These are phyloP conservation scores for Hibiscus mutabilis DNA, from an alignment of 345 rosid species.

Conservation along the genomic window DNA sequence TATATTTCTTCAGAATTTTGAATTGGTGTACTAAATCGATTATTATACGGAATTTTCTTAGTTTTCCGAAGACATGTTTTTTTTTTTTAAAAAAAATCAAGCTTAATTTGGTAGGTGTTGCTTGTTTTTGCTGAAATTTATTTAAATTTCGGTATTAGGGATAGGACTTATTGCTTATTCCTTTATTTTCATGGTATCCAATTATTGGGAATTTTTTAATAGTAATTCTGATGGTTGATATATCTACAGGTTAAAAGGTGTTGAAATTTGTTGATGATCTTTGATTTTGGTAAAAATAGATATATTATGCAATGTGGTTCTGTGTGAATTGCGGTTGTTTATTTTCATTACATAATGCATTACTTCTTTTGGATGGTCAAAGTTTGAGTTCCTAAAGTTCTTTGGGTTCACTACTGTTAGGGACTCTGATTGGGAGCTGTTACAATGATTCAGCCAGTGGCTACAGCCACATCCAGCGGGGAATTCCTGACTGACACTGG, in stretches of 20 bases:
- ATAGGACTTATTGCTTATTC: background rate
- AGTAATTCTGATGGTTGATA: background rate
- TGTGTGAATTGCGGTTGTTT: background rate
- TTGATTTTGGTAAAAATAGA: background rate
- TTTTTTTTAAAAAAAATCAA: background rate
- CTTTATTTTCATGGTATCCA: background rate
- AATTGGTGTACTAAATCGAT: background rate
- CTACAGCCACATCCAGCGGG: conserved; percentile 48
- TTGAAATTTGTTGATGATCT: background rate
- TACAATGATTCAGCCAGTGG: conserved; percentile 62
- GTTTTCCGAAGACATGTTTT: background rate
- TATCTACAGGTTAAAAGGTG: background rate
- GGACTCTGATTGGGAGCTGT: conserved; percentile 19
- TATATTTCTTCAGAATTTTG: background rate
- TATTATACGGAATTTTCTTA: background rate
- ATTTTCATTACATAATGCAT: conserved; percentile 12
- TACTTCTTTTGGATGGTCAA: conserved; percentile 7
- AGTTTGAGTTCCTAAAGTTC: conserved; percentile 10
- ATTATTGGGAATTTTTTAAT: background rate
- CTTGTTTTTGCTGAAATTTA: background rate
- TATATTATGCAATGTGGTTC: background rate
- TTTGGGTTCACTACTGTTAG: background rate
- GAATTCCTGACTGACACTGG: conserved; percentile 49
- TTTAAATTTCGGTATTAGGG: background rate
- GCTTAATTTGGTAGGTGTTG: background rate